Conservation (phyloP, 331 rosid species). For the Acacia pycnantha region DNA sequence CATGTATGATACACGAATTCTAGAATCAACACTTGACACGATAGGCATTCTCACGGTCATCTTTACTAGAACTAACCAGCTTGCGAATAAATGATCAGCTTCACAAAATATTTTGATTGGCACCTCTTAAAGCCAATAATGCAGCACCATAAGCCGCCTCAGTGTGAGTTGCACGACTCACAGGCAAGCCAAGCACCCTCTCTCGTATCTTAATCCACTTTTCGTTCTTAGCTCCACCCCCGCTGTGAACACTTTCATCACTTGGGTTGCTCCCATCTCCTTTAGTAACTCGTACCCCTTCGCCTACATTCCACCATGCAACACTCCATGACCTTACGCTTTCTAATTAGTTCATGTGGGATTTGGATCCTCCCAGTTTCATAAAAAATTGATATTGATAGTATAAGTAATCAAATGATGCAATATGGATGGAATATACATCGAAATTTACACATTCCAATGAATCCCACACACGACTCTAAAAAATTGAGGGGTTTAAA, state of each 20-base stretch:
- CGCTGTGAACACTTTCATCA: constrained; percentile 70
- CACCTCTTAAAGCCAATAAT: constrained; percentile 72
- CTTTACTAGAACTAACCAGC: neutral
- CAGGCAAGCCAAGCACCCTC: constrained; percentile 83
- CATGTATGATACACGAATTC: no score
- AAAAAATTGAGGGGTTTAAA: neutral
- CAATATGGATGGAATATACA: neutral
- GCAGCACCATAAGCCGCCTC: constrained; percentile 97
- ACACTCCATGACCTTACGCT: neutral
- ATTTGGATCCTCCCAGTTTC: neutral
- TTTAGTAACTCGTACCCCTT: constrained; percentile 66
- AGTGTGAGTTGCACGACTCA: constrained; percentile 65
- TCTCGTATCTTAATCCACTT: constrained; percentile 85
- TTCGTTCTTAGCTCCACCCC: constrained; percentile 80
- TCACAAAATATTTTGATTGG: constrained; percentile 32
- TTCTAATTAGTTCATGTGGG: neutral
- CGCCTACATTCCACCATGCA: constrained; percentile 46
- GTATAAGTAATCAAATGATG: neutral
- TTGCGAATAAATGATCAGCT: neutral
- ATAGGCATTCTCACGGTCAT: no score
- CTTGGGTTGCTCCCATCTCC: constrained; percentile 76
- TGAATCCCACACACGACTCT: neutral
- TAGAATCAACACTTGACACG: no score
- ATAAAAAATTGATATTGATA: neutral
- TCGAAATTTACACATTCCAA: neutral